Percentiles rank a stretch among this genome's conserved stretches.
Evolutionary conservation across 2,329 filamentous ascomycete genomes (phyloP).

Genomic region (Lizonia empirigonia): DNA sequence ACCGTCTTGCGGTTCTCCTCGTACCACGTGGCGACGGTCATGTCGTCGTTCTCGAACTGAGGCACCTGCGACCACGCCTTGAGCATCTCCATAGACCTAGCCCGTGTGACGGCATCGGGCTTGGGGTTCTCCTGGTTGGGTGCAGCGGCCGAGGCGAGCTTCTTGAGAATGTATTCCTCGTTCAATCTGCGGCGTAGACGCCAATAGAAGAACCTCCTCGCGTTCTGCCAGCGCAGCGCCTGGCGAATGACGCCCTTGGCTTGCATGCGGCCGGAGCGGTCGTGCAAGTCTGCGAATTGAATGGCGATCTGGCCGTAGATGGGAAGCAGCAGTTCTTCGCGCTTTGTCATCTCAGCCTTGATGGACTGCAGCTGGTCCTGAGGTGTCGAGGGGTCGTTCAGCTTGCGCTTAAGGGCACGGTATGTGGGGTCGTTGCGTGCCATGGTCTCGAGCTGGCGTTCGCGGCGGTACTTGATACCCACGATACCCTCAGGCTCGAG

Average conservation of each 20-base stretch:
- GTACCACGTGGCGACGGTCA: slow-evolving; percentile 89
- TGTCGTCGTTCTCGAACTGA: slow-evolving; percentile 79
- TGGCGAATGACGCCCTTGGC: slow-evolving; percentile 94
- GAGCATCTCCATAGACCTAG: slow-evolving; percentile 73
- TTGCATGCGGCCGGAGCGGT: slow-evolving; percentile 96
- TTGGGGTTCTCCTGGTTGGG: slow-evolving; percentile 47
- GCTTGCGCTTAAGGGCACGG: slow-evolving; percentile 78
- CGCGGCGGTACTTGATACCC: slow-evolving; percentile 97
- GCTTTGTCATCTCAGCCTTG: slow-evolving; percentile 81
- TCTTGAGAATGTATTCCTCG: slow-evolving; percentile 95
- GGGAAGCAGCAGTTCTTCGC: slow-evolving; percentile 87
- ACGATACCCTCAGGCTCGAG: slow-evolving; percentile 98
- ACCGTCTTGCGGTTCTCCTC: slow-evolving; percentile 89
- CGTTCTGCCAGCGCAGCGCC: slow-evolving; percentile 81
- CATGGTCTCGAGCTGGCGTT: slow-evolving; percentile 98
- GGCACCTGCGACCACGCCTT: slow-evolving; percentile 81
- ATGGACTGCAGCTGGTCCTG: slow-evolving; percentile 77
- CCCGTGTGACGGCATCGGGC: slow-evolving; percentile 57
- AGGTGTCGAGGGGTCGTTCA: slow-evolving; percentile 69
- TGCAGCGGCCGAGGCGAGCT: slow-evolving; percentile 65
- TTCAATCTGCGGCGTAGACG: slow-evolving; percentile 94
- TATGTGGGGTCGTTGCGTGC: slow-evolving; percentile 87
- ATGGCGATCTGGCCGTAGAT: slow-evolving; percentile 95
- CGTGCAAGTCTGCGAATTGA: slow-evolving; percentile 96
- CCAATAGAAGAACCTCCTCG: slow-evolving; percentile 99